Evolutionary conservation across 805 yeast species (phyloP).

Genomic region (Cyberlindnera mrakii): DNA sequence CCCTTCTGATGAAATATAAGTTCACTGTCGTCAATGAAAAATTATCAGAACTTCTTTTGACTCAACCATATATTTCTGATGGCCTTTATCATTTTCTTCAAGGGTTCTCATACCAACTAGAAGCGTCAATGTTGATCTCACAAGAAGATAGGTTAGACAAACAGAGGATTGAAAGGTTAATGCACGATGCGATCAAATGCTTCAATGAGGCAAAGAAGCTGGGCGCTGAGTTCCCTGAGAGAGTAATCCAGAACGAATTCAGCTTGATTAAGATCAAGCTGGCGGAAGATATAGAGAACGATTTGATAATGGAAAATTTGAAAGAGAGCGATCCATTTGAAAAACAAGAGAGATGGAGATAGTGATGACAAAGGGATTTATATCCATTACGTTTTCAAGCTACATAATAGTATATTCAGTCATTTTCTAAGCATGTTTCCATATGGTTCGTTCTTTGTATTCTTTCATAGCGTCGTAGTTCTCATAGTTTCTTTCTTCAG

Average conservation of each 20-base stretch:
- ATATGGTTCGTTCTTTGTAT: too few species aligned
- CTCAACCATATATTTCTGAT: constrained; percentile 16
- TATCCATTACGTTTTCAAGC: too few species aligned
- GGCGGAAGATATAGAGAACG: constrained; percentile 5
- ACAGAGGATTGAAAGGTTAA: constrained; percentile 8
- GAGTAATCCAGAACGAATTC: constrained; percentile 12
- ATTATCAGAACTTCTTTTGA: constrained; percentile 11
- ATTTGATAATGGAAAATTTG: background rate
- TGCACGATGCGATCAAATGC: constrained; percentile 8
- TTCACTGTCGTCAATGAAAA: constrained; percentile 15
- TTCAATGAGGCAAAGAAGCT: constrained; percentile 12
- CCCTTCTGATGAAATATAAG: constrained; percentile 12
- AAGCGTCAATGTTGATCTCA: constrained; percentile 8
- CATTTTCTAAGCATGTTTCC: too few species aligned
- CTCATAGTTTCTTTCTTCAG: too few species aligned
- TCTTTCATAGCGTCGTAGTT: too few species aligned
- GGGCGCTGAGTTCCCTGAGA: constrained; percentile 15
- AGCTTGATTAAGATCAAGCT: constrained; percentile 7
- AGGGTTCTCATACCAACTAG: constrained; percentile 19
- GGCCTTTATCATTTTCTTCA: constrained; percentile 21
- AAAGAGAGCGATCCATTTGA: background rate
- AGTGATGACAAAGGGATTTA: background rate
- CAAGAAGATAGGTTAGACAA: constrained; percentile 2
- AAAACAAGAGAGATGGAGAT: background rate
- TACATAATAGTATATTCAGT: too few species aligned